Base-by-base conservation (phyloP, 23 red algal genomes). In the Gracilariopsis chorda region DNA sequence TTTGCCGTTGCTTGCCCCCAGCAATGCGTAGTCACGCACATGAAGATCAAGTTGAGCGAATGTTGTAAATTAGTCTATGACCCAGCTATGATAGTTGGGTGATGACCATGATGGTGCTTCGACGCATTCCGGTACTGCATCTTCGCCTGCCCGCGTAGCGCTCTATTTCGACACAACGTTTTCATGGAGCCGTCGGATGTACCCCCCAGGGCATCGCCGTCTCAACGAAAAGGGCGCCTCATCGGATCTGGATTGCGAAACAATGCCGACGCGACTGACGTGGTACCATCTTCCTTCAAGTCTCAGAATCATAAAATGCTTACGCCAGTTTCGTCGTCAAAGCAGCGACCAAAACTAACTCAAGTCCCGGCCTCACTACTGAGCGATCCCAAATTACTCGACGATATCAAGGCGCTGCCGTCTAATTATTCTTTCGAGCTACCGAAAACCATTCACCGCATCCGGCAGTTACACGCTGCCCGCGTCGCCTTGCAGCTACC, bases 401-500 rank as follows among this genome's bases (percentile, higher is more conserved):
- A 44, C 19, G 86, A 89, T 30, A 70, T 84, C 20, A 36, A 27
- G 0, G 29, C 85, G 41, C 86, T 95, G 12, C 93, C 93, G 24
- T 73, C 82, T 2, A 95, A 95, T 51, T 95, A 95, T 51, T 78
- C 78, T 17, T 95, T 95, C 62, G 93, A 95, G 37, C 44, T 95
- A 20, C 82, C 48, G 28, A 95, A 91, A 86, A 98, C 96, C 30
- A 91, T 99, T 44, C 82, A 92, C 61, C 84, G 97, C 49, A 48
- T 99, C 17, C 94, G 97, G 27, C 70, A 84, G 57, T 67, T 84
- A 12, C 2, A 34, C 35, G 90, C 90, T 10, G 32, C 21, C 1
- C 73, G 86, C 42, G 97, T 99, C 0, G 97, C 97, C 11, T 83
- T 99, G 46, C 97, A 99, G 56, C 79, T 99, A 83, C 97, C 97